These are phyloP conservation scores for Trichosanthes truncata DNA, from an alignment of 306 rosid species.

Conservation along the genomic window DNA sequence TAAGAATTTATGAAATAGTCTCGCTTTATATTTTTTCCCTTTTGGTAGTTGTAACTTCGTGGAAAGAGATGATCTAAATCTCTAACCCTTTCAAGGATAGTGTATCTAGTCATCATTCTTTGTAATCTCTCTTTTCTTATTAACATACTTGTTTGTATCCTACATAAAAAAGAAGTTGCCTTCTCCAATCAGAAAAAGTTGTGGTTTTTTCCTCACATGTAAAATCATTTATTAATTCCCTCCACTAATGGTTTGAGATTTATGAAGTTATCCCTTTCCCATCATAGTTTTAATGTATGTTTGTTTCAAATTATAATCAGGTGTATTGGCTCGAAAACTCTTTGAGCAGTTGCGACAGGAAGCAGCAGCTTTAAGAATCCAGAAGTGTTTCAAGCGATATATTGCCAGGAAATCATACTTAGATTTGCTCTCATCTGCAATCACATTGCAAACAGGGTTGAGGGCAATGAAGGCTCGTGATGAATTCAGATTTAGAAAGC, in stretches of 20 bases:
- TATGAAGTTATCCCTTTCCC: neutral
- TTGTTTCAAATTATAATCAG: conserved; percentile 36
- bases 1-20: neutral
- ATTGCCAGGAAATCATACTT: conserved; percentile 53
- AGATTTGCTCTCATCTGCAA: conserved; percentile 45
- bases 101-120: neutral
- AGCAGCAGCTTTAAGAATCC: conserved; percentile 91
- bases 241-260: neutral
- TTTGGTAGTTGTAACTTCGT: neutral
- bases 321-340: conserved; percentile 66
- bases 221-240: neutral
- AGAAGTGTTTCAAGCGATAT: conserved; percentile 63
- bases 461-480: conserved; percentile 98
- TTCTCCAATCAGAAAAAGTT: neutral
- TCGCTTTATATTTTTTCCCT: neutral
- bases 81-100: neutral
- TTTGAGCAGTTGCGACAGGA: conserved; percentile 68
- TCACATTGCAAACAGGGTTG: conserved; percentile 76
- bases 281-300: neutral
- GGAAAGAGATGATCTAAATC: neutral
- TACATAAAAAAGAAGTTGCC: neutral
- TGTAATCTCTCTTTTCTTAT: neutral
- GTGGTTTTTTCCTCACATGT: neutral
- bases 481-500: conserved; percentile 94
- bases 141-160: neutral